Evolutionary conservation across 352 stramenopile species (phyloP).

Genomic region (Elongisporangium anandrum): DNA sequence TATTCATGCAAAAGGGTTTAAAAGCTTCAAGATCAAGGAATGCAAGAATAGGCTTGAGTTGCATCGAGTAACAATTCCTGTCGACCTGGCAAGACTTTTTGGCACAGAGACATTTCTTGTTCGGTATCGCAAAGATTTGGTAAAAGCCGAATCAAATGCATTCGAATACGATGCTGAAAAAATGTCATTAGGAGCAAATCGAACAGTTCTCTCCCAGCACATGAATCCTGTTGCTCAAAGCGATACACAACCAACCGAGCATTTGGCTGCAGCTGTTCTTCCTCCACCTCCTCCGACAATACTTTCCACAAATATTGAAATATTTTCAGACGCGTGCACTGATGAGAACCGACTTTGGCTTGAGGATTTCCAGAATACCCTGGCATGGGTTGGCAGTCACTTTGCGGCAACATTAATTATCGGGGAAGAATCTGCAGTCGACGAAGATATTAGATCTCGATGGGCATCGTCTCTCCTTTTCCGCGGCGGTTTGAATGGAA

Average conservation of each 20-base stretch:
- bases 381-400: slow-evolving; percentile 55
- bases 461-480: slow-evolving; percentile 59
- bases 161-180: slow-evolving; percentile 19
- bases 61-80: slow-evolving; percentile 28
- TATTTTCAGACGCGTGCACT: slow-evolving; percentile 13
- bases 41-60: slow-evolving; percentile 18
- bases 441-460: slow-evolving; percentile 19
- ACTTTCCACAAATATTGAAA: slow-evolving; percentile 6
- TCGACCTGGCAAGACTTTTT: slow-evolving; percentile 40
- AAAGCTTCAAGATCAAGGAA: slow-evolving; percentile 29
- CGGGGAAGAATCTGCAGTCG: slow-evolving; percentile 17
- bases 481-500: slow-evolving; percentile 42
- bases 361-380: slow-evolving; percentile 58
- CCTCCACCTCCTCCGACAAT: slow-evolving; percentile 4
- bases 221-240: slow-evolving; percentile 25
- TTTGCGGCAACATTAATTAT: slow-evolving; percentile 59
- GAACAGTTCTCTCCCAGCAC: slow-evolving; percentile 57
- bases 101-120: slow-evolving; percentile 40
- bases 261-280: background rate
- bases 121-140: slow-evolving; percentile 9
- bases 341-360: slow-evolving; percentile 41
- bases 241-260: slow-evolving; percentile 3
- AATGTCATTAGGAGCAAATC: slow-evolving; percentile 34
- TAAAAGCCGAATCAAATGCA: slow-evolving; percentile 2
- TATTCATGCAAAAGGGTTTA: slow-evolving; percentile 13